phyloP scores from a whole-genome alignment of 257 asterid genomes.

The Lithospermum erythrorhizon region DNA sequence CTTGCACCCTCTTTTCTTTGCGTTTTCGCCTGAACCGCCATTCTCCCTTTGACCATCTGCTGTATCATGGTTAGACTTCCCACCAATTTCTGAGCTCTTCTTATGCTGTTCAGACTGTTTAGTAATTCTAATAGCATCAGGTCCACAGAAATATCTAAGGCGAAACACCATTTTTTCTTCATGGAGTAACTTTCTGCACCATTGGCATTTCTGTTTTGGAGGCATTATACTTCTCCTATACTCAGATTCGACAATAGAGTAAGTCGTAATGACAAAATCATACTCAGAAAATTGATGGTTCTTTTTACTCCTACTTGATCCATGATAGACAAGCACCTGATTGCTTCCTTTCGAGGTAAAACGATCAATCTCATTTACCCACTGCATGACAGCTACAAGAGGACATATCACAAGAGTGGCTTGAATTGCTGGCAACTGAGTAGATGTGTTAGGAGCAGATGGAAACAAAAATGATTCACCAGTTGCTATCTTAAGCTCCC shows the following conservation, averaged over 20 bases:
- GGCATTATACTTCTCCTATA: slow-evolving; percentile 76
- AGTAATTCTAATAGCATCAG: slow-evolving; percentile 53
- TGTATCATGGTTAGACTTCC: slow-evolving; percentile 20
- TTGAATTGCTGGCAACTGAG: slow-evolving; percentile 37
- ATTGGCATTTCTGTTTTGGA: slow-evolving; percentile 63
- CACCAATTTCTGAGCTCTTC: slow-evolving; percentile 23
- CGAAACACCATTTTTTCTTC: slow-evolving; percentile 46
- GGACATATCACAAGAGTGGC: slow-evolving; percentile 93
- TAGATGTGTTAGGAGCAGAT: too few species aligned
- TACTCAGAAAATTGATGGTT: slow-evolving; percentile 49
- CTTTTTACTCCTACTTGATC: slow-evolving; percentile 55
- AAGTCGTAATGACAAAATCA: slow-evolving; percentile 88
- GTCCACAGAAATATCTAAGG: slow-evolving; percentile 72
- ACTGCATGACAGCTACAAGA: slow-evolving; percentile 77
- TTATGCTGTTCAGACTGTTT: slow-evolving; percentile 79
- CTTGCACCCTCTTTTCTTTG: slow-evolving; percentile 12
- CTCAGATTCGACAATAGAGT: slow-evolving; percentile 76
- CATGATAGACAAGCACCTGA: slow-evolving; percentile 78
- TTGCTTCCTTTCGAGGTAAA: slow-evolving; percentile 74
- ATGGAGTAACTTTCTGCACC: slow-evolving; percentile 58
- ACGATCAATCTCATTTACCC: slow-evolving; percentile 82
- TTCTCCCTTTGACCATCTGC: slow-evolving; percentile 14
- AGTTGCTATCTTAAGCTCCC: too few species aligned
- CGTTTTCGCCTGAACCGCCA: slow-evolving; percentile 18
- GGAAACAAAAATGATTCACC: too few species aligned